Evolutionary conservation across 164 flowering plant genomes (phyloP).

Genomic region (Buxus sempervirens): DNA sequence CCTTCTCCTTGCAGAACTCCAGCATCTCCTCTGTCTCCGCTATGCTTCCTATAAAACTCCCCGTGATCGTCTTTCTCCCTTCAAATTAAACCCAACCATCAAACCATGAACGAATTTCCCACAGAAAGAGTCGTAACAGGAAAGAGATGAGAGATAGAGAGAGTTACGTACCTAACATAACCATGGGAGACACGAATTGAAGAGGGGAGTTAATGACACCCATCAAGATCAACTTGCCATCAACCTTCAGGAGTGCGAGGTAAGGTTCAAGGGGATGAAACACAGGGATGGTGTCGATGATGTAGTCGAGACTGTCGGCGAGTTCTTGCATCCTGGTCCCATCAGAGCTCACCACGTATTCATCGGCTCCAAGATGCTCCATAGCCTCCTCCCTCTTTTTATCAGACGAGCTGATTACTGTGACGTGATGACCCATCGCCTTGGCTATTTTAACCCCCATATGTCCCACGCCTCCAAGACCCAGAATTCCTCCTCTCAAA

Average conservation of each 20-base stretch:
- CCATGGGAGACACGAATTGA: constrained; percentile 60
- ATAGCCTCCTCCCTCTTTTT: constrained; percentile 61
- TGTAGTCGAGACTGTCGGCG: constrained; percentile 58
- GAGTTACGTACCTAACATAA: constrained; percentile 61
- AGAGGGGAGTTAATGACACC: constrained; percentile 65
- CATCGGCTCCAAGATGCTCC: constrained; percentile 65
- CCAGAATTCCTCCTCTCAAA: constrained; percentile 62
- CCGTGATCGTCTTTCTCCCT: constrained; percentile 78
- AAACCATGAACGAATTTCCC: not conserved
- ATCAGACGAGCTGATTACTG: constrained; percentile 73
- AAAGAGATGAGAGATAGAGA: not conserved
- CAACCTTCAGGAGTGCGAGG: constrained; percentile 55
- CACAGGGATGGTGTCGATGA: constrained; percentile 72
- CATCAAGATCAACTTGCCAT: constrained; percentile 65
- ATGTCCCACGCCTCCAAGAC: constrained; percentile 82
- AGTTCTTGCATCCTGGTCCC: constrained; percentile 36
- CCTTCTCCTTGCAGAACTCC: constrained; percentile 68
- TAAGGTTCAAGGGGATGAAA: constrained; percentile 68
- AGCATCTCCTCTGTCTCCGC: constrained; percentile 77
- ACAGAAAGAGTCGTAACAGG: not conserved
- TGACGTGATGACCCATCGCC: constrained; percentile 80
- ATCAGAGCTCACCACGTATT: constrained; percentile 62
- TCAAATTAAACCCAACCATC: not conserved
- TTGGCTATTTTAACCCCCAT: constrained; percentile 79
- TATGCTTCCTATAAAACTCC: constrained; percentile 86